phyloP scores from a whole-genome alignment of 139 green algal species.

The Picochlorum sp. region DNA sequence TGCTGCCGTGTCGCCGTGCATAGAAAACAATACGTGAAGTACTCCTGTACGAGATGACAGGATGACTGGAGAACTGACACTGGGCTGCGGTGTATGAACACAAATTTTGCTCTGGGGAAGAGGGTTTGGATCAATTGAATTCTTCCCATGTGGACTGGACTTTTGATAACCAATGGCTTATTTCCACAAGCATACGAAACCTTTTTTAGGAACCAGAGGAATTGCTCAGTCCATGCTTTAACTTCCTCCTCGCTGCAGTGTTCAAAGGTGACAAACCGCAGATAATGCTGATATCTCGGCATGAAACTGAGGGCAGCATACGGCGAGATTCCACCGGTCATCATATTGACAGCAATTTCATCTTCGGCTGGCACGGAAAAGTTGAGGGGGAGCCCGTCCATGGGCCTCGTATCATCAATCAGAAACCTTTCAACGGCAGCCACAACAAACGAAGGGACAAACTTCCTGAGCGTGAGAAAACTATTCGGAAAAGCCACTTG shows the following conservation, averaged over 20 bases:
- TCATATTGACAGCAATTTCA: constrained; percentile 45
- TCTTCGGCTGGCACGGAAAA: constrained; percentile 48
- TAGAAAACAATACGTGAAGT: constrained; percentile 48
- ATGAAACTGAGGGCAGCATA: constrained; percentile 52
- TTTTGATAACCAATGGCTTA: constrained; percentile 56
- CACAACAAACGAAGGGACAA: constrained; percentile 23
- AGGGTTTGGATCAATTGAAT: constrained; percentile 33
- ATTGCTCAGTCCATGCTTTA: constrained; percentile 24
- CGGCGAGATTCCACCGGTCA: constrained; percentile 43
- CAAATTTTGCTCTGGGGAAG: constrained; percentile 50
- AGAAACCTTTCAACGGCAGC: constrained; percentile 7
- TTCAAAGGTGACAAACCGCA: constrained; percentile 22
- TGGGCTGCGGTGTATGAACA: constrained; percentile 57
- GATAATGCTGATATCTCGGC: constrained; percentile 8
- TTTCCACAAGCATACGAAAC: constrained; percentile 10
- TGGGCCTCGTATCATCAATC: constrained; percentile 47
- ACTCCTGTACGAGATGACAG: constrained; percentile 48
- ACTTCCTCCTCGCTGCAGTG: constrained; percentile 10
- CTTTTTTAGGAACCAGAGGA: constrained; percentile 50
- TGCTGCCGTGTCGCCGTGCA: constrained; percentile 18
- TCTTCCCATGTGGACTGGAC: constrained; percentile 53
- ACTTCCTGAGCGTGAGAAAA: constrained; percentile 38
- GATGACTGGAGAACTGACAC: constrained; percentile 17
- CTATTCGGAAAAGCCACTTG: constrained; percentile 50
- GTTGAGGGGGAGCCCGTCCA: constrained; percentile 55